A percentile compares a stretch with the other conserved stretches of the same genome.
Conservation (phyloP, 1,284 basidiomycete species). For the Cryptococcus hybrid region DNA sequence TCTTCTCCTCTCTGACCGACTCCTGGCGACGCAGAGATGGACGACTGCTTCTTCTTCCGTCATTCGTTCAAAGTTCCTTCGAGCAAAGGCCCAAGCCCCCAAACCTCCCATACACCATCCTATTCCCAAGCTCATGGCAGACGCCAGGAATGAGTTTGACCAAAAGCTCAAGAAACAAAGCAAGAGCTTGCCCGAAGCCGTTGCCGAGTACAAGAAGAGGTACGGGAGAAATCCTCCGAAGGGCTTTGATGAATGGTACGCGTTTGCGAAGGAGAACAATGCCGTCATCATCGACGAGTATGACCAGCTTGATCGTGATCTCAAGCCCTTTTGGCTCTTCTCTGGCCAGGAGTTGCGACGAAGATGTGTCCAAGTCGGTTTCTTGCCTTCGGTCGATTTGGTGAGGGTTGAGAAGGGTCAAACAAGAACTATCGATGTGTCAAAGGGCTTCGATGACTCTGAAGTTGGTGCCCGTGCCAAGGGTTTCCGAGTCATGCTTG, state of each 20-base stretch:
- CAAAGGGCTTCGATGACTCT: slow-evolving; percentile 60
- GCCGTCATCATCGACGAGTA: slow-evolving; percentile 88
- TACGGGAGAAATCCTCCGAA: slow-evolving; percentile 77
- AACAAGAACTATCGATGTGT: slow-evolving; percentile 62
- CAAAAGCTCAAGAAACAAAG: slow-evolving; percentile 70
- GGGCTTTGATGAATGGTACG: slow-evolving; percentile 88
- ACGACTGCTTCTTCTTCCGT: slow-evolving; percentile 44
- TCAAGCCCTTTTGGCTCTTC: slow-evolving; percentile 77
- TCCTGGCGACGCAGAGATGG: slow-evolving; percentile 42
- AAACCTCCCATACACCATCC: slow-evolving; percentile 61
- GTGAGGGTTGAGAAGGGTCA: slow-evolving; percentile 70
- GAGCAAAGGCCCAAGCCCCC: slow-evolving; percentile 39
- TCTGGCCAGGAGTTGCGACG: slow-evolving; percentile 65
- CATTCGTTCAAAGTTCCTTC: slow-evolving; percentile 47
- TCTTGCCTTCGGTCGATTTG: slow-evolving; percentile 76
- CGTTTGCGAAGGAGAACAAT: slow-evolving; percentile 68
- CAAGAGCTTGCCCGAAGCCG: slow-evolving; percentile 68
- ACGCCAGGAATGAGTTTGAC: slow-evolving; percentile 68
- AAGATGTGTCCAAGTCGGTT: slow-evolving; percentile 71
- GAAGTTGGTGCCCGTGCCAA: slow-evolving; percentile 75
- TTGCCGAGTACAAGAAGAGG: slow-evolving; percentile 71
- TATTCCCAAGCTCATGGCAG: slow-evolving; percentile 74
- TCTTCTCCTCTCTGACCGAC: slow-evolving; percentile 26
- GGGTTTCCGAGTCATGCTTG: slow-evolving; percentile 73
- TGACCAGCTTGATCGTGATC: slow-evolving; percentile 73